A percentile compares a stretch with the other conserved stretches of the same genome.
Evolutionary conservation across 2,329 filamentous ascomycete genomes (phyloP).

Genomic region (Zymoseptoria tritici): DNA sequence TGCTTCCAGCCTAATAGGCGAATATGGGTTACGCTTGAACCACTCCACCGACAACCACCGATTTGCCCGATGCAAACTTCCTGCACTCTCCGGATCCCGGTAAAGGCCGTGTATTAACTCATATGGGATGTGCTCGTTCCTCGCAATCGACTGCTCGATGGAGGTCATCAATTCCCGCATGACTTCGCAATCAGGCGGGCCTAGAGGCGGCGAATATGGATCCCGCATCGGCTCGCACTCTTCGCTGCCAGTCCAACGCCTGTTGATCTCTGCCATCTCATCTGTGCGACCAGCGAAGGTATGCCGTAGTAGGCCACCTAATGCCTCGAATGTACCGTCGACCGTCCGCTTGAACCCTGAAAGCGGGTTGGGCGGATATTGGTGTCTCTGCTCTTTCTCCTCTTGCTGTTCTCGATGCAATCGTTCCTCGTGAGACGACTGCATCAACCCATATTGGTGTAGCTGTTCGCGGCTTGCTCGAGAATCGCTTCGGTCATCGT

Average conservation of each 20-base stretch:
- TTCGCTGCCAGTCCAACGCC: slow-evolving; percentile 21
- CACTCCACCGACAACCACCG: slow-evolving; percentile 30
- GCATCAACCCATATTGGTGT: background rate
- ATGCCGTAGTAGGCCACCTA: slow-evolving; percentile 21
- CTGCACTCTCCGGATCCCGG: slow-evolving; percentile 17
- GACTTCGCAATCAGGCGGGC: slow-evolving; percentile 17
- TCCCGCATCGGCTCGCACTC: background rate
- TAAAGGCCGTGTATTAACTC: slow-evolving; percentile 24
- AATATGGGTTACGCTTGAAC: slow-evolving; percentile 44
- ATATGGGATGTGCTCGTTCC: slow-evolving; percentile 19
- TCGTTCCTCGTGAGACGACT: background rate
- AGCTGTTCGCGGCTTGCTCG: background rate
- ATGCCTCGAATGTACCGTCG: slow-evolving; percentile 49
- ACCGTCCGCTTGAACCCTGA: slow-evolving; percentile 54
- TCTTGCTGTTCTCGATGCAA: background rate
- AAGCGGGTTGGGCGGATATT: slow-evolving; percentile 45
- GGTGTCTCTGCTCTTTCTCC: background rate
- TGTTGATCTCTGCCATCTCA: slow-evolving; percentile 21
- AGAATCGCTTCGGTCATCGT: background rate
- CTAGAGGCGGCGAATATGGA: background rate
- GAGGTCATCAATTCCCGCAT: slow-evolving; percentile 14
- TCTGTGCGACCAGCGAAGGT: background rate
- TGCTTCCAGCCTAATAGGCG: slow-evolving; percentile 47
- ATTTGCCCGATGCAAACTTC: slow-evolving; percentile 13
- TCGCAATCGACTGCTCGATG: slow-evolving; percentile 13